These are phyloP conservation scores for Serpula lacrymans DNA, from an alignment of 768 basidiomycete genomes.

Conservation along the genomic window DNA sequence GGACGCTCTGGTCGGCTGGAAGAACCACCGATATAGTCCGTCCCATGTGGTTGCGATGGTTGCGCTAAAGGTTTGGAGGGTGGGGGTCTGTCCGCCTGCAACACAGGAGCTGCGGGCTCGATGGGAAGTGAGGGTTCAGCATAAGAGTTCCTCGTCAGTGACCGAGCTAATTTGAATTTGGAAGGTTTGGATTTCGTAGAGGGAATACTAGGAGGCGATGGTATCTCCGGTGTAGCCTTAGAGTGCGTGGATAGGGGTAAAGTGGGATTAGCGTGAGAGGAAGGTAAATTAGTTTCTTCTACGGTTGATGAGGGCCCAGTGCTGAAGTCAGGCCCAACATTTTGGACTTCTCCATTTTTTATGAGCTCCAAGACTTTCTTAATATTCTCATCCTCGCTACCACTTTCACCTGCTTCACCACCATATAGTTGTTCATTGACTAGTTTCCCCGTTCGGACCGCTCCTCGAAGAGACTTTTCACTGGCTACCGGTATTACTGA, in stretches of 20 bases:
- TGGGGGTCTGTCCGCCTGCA: constrained; percentile 7
- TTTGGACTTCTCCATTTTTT: constrained; percentile 48
- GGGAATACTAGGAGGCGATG: too few relatives aligned
- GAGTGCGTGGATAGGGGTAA: constrained; percentile 17
- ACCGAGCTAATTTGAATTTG: constrained; percentile 47
- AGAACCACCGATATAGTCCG: constrained; percentile 14
- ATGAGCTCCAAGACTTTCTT: constrained; percentile 53
- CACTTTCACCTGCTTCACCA: constrained; percentile 49
- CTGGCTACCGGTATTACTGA: constrained; percentile 42
- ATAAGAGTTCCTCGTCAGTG: constrained; percentile 29
- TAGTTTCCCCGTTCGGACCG: constrained; percentile 55
- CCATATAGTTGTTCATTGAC: constrained; percentile 50
- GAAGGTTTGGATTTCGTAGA: constrained; percentile 39
- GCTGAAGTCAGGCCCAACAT: constrained; percentile 46
- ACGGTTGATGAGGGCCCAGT: too few relatives aligned
- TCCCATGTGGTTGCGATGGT: constrained; percentile 4
- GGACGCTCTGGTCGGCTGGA: constrained; percentile 25
- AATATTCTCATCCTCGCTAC: constrained; percentile 46
- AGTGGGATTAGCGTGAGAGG: constrained; percentile 9
- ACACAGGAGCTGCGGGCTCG: too few relatives aligned
- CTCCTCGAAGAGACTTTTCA: constrained; percentile 45
- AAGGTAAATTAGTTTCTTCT: too few relatives aligned
- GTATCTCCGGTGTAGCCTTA: too few relatives aligned
- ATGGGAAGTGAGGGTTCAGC: too few relatives aligned
- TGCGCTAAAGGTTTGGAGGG: constrained; percentile 5